A percentile compares a stretch with the other conserved stretches of the same genome.
phyloP scores from a whole-genome alignment of 2,329 filamentous ascomycete genomes.

The Colletotrichum euphorbiae region DNA sequence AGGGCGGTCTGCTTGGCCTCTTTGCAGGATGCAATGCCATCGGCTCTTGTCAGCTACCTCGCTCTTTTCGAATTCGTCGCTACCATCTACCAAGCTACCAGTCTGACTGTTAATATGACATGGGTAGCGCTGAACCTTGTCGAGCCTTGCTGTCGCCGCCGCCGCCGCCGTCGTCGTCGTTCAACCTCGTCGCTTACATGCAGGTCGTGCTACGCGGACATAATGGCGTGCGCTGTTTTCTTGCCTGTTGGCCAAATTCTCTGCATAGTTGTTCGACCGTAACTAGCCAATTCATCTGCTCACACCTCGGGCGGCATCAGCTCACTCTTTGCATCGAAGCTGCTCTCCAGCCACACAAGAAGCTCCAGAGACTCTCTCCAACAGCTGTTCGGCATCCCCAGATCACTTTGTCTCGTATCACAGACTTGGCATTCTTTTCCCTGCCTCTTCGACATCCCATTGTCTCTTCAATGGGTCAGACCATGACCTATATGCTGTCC shows the following conservation, averaged over 20 bases:
- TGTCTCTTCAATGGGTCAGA: background rate
- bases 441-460: slow-evolving; percentile 8
- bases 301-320: slow-evolving; percentile 15
- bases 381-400: slow-evolving; percentile 27
- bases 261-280: slow-evolving; percentile 16
- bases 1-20: slow-evolving; percentile 14
- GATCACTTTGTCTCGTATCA: slow-evolving; percentile 38
- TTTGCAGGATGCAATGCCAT: slow-evolving; percentile 25
- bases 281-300: background rate
- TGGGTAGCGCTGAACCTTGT: slow-evolving; percentile 28
- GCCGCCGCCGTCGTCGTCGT: slow-evolving; percentile 20
- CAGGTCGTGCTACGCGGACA: slow-evolving; percentile 21
- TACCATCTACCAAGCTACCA: slow-evolving; percentile 23
- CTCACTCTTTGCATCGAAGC: background rate
- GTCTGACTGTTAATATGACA: slow-evolving; percentile 24
- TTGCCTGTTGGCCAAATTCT: background rate
- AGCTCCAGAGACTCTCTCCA: slow-evolving; percentile 3
- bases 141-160: slow-evolving; percentile 25
- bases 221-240: slow-evolving; percentile 15
- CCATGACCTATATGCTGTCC: slow-evolving; percentile 17
- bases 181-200: slow-evolving; percentile 34
- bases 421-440: slow-evolving; percentile 36
- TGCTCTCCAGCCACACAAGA: slow-evolving; percentile 10
- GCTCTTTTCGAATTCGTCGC: slow-evolving; percentile 22
- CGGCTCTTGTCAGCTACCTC: background rate